Evolutionary conservation across 2,329 filamentous ascomycete genomes (phyloP).

Genomic region (Pseudocercospora macadamiae): DNA sequence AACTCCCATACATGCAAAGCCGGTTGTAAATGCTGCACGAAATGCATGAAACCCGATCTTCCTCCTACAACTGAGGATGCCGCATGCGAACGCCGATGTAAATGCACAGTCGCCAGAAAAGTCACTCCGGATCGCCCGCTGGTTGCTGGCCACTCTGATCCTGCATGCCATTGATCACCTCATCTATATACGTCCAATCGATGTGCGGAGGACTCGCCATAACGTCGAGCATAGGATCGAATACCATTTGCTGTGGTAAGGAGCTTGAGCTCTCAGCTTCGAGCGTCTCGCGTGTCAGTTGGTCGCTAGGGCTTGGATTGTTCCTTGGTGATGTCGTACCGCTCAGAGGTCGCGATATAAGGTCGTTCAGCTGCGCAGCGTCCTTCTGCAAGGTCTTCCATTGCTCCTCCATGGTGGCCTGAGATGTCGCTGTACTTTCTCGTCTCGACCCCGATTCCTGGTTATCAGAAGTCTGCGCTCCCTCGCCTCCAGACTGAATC

Average conservation of each 20-base stretch:
- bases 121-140: too few species aligned
- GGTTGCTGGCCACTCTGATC: not conserved
- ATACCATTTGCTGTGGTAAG: not conserved
- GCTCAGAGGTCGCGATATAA: not conserved
- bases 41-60: too few species aligned
- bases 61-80: too few species aligned
- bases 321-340: not conserved
- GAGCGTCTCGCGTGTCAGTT: not conserved
- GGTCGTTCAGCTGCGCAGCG: conserved; percentile 3
- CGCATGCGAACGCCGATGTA: too few species aligned
- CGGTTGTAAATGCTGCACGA: not conserved
- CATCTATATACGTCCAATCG: conserved; percentile 21
- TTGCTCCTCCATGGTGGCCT: not conserved
- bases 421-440: not conserved
- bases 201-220: conserved; percentile 9
- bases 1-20: not conserved
- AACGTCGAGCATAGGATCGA: conserved; percentile 4
- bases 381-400: conserved; percentile 4
- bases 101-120: too few species aligned
- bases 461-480: not conserved
- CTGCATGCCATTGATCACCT: conserved; percentile 14
- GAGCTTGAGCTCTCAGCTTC: not conserved
- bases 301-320: not conserved
- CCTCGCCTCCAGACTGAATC: not conserved
- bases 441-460: not conserved